Percentiles rank a stretch among this genome's conserved stretches.
phyloP scores from a whole-genome alignment of 768 basidiomycete genomes.

The Lactifluus piperatus region DNA sequence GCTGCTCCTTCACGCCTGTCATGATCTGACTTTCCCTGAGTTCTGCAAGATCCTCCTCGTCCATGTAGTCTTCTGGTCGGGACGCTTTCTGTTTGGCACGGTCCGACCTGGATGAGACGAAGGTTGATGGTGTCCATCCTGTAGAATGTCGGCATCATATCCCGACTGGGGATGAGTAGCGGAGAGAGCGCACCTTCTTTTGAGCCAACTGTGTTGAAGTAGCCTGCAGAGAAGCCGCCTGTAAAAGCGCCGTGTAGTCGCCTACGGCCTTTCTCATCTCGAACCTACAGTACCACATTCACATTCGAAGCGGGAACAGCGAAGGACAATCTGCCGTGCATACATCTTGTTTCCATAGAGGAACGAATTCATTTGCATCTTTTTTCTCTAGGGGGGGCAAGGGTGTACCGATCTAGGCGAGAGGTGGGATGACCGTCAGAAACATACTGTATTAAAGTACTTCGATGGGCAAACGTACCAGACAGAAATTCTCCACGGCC shows the following conservation, averaged over 20 bases:
- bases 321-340: constrained; percentile 23
- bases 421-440: not conserved
- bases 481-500: constrained; percentile 78
- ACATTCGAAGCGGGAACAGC: constrained; percentile 17
- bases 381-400: constrained; percentile 91
- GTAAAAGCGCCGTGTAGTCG: constrained; percentile 98
- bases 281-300: constrained; percentile 41
- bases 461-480: constrained; percentile 38
- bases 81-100: constrained; percentile 53
- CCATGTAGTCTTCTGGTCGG: constrained; percentile 95
- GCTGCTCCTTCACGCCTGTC: constrained; percentile 64
- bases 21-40: constrained; percentile 50
- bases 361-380: constrained; percentile 91
- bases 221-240: constrained; percentile 95
- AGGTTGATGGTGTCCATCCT: constrained; percentile 96
- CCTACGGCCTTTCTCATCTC: constrained; percentile 88
- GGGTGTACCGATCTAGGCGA: constrained; percentile 79
- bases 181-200: constrained; percentile 62
- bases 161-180: not conserved
- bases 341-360: constrained; percentile 97
- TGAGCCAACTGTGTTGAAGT: constrained; percentile 92
- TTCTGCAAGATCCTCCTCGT: constrained; percentile 92
- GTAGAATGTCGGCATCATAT: constrained; percentile 3
- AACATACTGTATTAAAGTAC: not conserved
- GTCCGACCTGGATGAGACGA: constrained; percentile 79